These are phyloP conservation scores for Trichoderma simmonsii DNA, from an alignment of 2,329 filamentous ascomycete genomes.

Conservation along the genomic window DNA sequence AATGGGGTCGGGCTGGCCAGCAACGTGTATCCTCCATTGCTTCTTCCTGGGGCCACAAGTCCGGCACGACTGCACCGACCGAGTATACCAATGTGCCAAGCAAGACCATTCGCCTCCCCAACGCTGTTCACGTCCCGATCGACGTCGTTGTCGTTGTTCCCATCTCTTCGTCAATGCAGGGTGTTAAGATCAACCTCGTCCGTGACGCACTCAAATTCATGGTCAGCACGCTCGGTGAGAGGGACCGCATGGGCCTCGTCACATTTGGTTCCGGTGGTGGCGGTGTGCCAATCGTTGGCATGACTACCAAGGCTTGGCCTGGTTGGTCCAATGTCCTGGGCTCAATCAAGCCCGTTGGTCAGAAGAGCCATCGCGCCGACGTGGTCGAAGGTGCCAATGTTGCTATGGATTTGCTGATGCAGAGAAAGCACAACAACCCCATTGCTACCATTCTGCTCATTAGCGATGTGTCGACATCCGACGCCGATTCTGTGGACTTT, in stretches of 20 bases:
- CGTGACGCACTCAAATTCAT: conserved; percentile 90
- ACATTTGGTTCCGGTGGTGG: conserved; percentile 95
- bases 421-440: conserved; percentile 91
- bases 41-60: conserved; percentile 79
- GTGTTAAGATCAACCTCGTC: conserved; percentile 94
- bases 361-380: conserved; percentile 94
- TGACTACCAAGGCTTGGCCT: conserved; percentile 92
- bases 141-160: conserved; percentile 96
- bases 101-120: conserved; percentile 40
- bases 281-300: conserved; percentile 91
- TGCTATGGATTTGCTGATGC: conserved; percentile 98
- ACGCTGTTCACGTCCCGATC: conserved; percentile 78
- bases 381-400: conserved; percentile 97
- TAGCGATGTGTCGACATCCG: conserved; percentile 92
- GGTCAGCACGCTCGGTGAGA: conserved; percentile 82
- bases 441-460: conserved; percentile 95
- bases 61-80: conserved; percentile 81
- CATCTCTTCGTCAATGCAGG: conserved; percentile 97
- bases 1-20: conserved; percentile 64
- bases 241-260: conserved; percentile 94
- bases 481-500: conserved; percentile 94
- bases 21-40: conserved; percentile 78
- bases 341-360: conserved; percentile 87
- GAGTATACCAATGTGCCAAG: conserved; percentile 77
- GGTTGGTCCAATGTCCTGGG: conserved; percentile 85